These are phyloP conservation scores for Tylopilus cervinicoccineus DNA, from an alignment of 768 basidiomycete species.

Conservation along the genomic window DNA sequence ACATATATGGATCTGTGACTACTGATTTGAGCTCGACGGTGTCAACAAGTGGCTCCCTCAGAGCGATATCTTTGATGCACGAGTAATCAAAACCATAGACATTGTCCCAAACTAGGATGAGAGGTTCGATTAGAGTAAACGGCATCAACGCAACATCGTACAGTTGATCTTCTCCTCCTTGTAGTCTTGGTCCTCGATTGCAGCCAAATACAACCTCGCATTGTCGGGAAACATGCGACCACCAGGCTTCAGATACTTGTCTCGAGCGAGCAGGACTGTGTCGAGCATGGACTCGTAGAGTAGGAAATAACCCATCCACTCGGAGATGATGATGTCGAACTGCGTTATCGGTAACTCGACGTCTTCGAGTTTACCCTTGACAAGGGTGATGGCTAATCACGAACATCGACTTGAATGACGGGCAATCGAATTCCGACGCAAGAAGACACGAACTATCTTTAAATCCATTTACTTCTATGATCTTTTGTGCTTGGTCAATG, in stretches of 20 bases:
- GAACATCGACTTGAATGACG: conserved; percentile 5
- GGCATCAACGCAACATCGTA: conserved; percentile 27
- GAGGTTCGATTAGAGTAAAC: conserved; percentile 2
- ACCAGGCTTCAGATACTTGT: conserved; percentile 89
- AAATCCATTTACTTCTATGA: conserved; percentile 95
- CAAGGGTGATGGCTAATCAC: conserved; percentile 78
- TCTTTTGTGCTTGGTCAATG: conserved; percentile 97
- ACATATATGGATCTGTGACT: conserved; percentile 84
- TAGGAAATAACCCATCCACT: conserved; percentile 99
- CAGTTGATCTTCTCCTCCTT: conserved; percentile 99
- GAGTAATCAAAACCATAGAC: conserved; percentile 99
- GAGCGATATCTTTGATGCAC: conserved; percentile 97
- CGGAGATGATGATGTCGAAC: conserved; percentile 98
- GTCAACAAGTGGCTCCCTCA: conserved; percentile 95
- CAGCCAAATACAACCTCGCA: conserved; percentile 88
- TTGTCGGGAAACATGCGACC: conserved; percentile 96
- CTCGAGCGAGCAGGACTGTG: conserved; percentile 93
- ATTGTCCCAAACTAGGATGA: conserved; percentile 88
- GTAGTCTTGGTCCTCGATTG: conserved; percentile 99
- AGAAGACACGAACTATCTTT: conserved; percentile 70
- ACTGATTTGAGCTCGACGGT: conserved; percentile 97
- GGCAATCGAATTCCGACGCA: not conserved
- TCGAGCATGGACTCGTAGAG: conserved; percentile 99
- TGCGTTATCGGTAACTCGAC: conserved; percentile 80
- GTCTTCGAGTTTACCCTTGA: conserved; percentile 98